phyloP scores from a whole-genome alignment of 2,329 filamentous ascomycete species.

The Alternaria consortialis region DNA sequence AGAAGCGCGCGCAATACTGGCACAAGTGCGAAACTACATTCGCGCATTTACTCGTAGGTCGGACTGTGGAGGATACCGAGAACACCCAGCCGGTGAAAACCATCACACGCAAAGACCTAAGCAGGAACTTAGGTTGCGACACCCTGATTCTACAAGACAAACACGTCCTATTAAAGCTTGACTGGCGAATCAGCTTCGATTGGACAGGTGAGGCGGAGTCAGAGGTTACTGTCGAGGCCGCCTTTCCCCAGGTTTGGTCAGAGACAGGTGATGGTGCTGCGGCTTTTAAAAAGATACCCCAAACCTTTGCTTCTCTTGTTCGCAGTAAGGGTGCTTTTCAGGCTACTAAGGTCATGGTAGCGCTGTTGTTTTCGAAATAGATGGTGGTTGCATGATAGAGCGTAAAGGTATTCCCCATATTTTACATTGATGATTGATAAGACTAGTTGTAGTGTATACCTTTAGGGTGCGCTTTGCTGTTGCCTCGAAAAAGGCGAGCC shows the following conservation, averaged over 20 bases:
- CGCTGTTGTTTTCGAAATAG: conserved; percentile 59
- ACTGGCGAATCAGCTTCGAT: conserved; percentile 73
- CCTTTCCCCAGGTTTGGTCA: conserved; percentile 70
- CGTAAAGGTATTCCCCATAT: background rate
- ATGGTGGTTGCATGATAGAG: background rate
- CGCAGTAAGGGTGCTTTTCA: conserved; percentile 63
- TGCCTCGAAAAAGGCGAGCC: background rate
- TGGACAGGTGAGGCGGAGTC: conserved; percentile 77
- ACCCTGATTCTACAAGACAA: conserved; percentile 44
- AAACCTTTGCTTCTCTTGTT: conserved; percentile 68
- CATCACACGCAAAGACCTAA: conserved; percentile 57
- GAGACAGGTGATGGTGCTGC: conserved; percentile 63
- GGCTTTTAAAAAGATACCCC: conserved; percentile 65
- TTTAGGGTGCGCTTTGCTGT: background rate
- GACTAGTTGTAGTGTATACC: background rate
- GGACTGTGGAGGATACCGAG: conserved; percentile 25
- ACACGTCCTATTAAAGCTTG: conserved; percentile 61
- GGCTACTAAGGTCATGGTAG: conserved; percentile 68
- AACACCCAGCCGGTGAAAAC: conserved; percentile 29
- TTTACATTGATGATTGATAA: background rate
- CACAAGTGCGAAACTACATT: conserved; percentile 62
- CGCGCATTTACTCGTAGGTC: conserved; percentile 34
- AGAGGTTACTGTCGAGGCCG: conserved; percentile 63
- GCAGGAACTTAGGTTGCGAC: conserved; percentile 54
- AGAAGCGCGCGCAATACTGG: conserved; percentile 71